Conservation (phyloP, 352 stramenopile species). For the Thalassiosira exigua region DNA sequence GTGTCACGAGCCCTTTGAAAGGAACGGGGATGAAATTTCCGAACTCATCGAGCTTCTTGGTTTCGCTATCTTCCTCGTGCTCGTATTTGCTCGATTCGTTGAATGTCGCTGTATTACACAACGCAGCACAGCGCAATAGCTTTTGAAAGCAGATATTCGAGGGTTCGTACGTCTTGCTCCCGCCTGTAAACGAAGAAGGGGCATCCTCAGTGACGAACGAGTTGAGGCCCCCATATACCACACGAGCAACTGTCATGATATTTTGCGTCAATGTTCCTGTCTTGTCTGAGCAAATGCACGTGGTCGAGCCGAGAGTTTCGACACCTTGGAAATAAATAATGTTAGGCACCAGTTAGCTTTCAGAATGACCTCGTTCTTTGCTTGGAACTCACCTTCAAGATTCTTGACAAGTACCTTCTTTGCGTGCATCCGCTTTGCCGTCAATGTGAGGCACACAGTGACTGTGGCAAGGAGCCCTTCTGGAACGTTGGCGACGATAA, state of each 20-base stretch:
- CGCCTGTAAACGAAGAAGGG: conserved; percentile 86
- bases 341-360: no score
- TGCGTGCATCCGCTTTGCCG: conserved; percentile 71
- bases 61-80: conserved; percentile 29
- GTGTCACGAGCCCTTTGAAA: conserved; percentile 57
- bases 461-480: conserved; percentile 93
- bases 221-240: conserved; percentile 67
- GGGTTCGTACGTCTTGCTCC: conserved; percentile 69
- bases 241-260: conserved; percentile 84
- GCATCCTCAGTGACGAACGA: conserved; percentile 80
- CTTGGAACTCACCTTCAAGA: no score
- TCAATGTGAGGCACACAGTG: conserved; percentile 81
- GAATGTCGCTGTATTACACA: conserved; percentile 91
- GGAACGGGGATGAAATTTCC: conserved; percentile 54
- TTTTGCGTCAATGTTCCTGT: conserved; percentile 97
- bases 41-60: conserved; percentile 64
- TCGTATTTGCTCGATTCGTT: conserved; percentile 87
- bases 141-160: conserved; percentile 80
- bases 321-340: no score
- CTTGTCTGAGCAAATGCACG: conserved; percentile 98
- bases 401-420: conserved; percentile 74
- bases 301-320: conserved; percentile 92
- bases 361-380: no score
- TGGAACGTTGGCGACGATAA: conserved; percentile 94
- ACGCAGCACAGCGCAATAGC: conserved; percentile 87